Evolutionary conservation across 306 rosid genomes (phyloP), one percentile per base, ranked within the genome.

Genomic region (Prosopis cineraria): DNA sequence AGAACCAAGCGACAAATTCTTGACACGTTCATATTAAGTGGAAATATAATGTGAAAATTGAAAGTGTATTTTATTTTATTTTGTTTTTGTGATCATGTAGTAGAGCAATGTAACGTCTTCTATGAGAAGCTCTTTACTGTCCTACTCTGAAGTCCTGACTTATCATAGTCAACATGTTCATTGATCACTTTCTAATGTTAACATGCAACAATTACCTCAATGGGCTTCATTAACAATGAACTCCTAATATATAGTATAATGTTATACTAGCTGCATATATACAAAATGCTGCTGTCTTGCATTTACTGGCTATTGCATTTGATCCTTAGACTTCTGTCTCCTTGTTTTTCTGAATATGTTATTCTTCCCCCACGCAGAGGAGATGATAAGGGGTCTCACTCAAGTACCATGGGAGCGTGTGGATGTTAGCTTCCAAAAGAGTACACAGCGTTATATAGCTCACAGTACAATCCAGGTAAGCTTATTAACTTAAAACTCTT

Each of bases 391-490:
- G 78, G 99, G 99, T 58, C 98, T 92, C 77, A 91, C 88, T 48
- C 89, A 81, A 80, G 97, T 92, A 70, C 88, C 88, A 19, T 95
- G 99, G 98, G 97, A 88, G 80, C 96, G 99, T 50, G 97, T 95
- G 58, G 97, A 95, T 86, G 98, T 95, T 70, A 95, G 99, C 84
- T 95, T 95, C 83, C 90, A 74, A 8, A 91, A 87, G 65, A 95
- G 98, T 85, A 84, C 72, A 81, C 98, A 91, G 79, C 83, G 96
- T 68, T 92, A 82, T 41, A 44, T 91, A 84, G 99, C 99, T 78
- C 99, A 95, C 84, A 91, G 81, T 84, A 95, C 99, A 58, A 95
- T 95, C 84, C 99, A 95, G 99, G 98, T 84, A 82, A 87, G 83
- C 81, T 73, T 69, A 39, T 44, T 24, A 73, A 33, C 16, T 39